Conservation (phyloP, 768 basidiomycete species). For the Podaxis mareebaensis region DNA sequence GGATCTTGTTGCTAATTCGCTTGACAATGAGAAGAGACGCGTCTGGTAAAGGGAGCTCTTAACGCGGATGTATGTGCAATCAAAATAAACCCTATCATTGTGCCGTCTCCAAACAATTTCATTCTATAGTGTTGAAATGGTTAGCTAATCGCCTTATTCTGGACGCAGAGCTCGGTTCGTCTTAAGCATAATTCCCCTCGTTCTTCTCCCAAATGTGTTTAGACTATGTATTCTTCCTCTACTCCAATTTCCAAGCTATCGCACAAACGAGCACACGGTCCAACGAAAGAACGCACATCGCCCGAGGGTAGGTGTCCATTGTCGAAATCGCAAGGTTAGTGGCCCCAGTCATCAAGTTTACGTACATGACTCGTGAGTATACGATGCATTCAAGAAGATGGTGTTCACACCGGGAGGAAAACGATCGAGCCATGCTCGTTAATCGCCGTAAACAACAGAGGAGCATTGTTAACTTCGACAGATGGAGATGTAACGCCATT, state of each 20-base stretch:
- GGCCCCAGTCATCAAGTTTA: slow-evolving; percentile 84
- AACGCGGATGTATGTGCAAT: too few species aligned
- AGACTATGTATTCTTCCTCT: not conserved
- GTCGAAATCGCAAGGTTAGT: slow-evolving; percentile 80
- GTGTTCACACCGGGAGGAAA: slow-evolving; percentile 74
- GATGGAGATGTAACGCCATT: not conserved
- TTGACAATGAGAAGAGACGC: too few species aligned
- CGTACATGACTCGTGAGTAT: slow-evolving; percentile 42
- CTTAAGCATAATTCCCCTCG: too few species aligned
- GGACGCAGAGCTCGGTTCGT: too few species aligned
- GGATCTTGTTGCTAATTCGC: too few species aligned
- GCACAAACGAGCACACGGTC: slow-evolving; percentile 64
- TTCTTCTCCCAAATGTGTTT: too few species aligned
- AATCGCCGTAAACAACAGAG: slow-evolving; percentile 70
- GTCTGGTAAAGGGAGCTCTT: too few species aligned
- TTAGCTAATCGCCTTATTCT: too few species aligned
- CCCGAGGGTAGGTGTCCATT: slow-evolving; percentile 67
- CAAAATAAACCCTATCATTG: too few species aligned
- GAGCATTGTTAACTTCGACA: slow-evolving; percentile 31
- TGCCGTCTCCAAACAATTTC: too few species aligned
- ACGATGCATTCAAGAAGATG: not conserved
- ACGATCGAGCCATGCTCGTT: slow-evolving; percentile 79
- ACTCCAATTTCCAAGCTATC: slow-evolving; percentile 55
- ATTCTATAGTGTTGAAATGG: too few species aligned
- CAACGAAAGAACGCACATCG: slow-evolving; percentile 59